Percentiles rank a stretch among this genome's conserved stretches.
These are phyloP conservation scores for Diaporthe australafricana DNA, from an alignment of 2,329 filamentous ascomycete species.

Conservation along the genomic window DNA sequence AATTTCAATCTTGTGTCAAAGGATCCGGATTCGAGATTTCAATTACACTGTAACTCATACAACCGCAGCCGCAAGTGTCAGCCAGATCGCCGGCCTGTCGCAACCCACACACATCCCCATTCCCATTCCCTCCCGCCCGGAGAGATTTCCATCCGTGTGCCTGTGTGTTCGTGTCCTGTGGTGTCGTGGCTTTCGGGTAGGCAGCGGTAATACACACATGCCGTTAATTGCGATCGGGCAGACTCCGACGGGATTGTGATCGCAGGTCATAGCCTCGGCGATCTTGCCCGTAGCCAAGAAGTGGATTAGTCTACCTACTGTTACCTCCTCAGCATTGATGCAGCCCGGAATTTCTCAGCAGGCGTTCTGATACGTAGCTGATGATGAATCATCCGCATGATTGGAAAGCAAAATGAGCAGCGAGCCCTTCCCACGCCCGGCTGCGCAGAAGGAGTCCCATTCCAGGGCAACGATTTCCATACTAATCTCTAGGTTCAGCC, in stretches of 20 bases:
- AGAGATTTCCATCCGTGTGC: conserved; percentile 12
- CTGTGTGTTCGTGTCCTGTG: neutral
- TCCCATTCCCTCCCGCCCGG: neutral
- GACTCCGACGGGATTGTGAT: conserved; percentile 22
- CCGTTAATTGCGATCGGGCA: conserved; percentile 16
- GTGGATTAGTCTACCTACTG: too few species aligned
- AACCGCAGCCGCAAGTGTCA: conserved; percentile 21
- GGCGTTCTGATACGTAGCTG: neutral
- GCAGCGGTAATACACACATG: conserved; percentile 6
- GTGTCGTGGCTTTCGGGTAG: neutral
- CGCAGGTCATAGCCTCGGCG: conserved; percentile 17
- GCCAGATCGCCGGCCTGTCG: conserved; percentile 18
- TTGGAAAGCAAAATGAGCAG: conserved; percentile 4
- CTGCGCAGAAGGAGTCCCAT: too few species aligned
- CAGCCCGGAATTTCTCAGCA: neutral
- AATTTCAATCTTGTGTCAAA: conserved; percentile 5
- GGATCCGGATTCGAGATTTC: conserved; percentile 15
- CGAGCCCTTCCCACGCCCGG: neutral
- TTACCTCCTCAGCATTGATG: neutral
- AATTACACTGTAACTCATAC: neutral
- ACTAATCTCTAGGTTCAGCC: neutral
- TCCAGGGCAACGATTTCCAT: too few species aligned
- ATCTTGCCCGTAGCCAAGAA: conserved; percentile 13
- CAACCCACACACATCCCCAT: neutral
- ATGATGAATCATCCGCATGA: conserved; percentile 26